Evolutionary conservation across 2,329 filamentous ascomycete genomes (phyloP), one percentile per base, ranked within the genome.

Genomic region (Zymoseptoria passerinii): DNA sequence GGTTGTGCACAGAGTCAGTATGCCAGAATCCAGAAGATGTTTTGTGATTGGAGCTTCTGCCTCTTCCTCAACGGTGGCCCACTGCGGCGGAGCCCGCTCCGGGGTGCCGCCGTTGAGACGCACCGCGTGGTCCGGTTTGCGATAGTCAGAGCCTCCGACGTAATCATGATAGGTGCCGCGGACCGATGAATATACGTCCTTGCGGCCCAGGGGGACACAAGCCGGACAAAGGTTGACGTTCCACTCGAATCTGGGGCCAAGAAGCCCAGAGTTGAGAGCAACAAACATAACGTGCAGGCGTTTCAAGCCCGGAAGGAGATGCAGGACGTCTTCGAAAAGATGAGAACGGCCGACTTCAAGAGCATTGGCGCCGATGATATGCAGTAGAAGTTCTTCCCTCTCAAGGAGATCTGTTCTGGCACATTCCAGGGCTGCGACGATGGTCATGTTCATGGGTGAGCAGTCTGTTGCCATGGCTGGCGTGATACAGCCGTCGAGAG

Each of bases 281-380:
- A 19, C n/a, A n/a, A 58, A 51, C 1, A 58, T 18, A 6, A 58
- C 18, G 4, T 50, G 3, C 13, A 58, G n/a, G 3, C 49, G 35
- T 35, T 54, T 3, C 8, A 58, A 8, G 8, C 10, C 7, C 8
- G 56, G 56, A 1, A 54, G 28, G 8, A 58, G 51, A 18, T 58
- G 56, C 8, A 58, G 20, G 40, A 58, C 1, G 13, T 58, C 56
- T 29, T 56, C 55, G 20, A 56, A 56, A 10, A 56, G 27, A 6
- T 20, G 19, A 4, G 28, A 9, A 10, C 44, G 52, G 9, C 50
- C 8, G 51, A 49, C 20, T 18, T 54, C 56, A 13, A 27, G 28
- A 8, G 16, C 51, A 19, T 29, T 23, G 19, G 56, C 56, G 10
- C 56, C 56, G 5, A 58, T n/a, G 35, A 58, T 18, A 13, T 58